These are phyloP conservation scores for Waltiozyma sp. DNA, from an alignment of 1,139 yeast genomes.

Conservation along the genomic window DNA sequence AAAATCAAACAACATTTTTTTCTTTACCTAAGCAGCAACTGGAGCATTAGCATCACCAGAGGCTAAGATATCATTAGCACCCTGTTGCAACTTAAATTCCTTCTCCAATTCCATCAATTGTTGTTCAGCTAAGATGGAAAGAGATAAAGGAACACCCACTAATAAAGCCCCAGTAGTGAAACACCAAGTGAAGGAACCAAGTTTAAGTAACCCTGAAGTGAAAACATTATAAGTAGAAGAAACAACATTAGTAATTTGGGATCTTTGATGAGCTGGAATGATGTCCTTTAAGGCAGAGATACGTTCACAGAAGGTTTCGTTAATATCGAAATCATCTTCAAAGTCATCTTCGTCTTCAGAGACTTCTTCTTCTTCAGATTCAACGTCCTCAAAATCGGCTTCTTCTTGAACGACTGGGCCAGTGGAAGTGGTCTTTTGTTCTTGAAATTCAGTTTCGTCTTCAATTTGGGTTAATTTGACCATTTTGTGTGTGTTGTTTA, in stretches of 20 bases:
- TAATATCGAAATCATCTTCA: slow-evolving; percentile 34
- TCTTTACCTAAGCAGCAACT: slow-evolving; percentile 14
- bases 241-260: slow-evolving; percentile 25
- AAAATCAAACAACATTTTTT: neutral
- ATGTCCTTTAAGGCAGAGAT: slow-evolving; percentile 85
- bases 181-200: slow-evolving; percentile 78
- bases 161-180: slow-evolving; percentile 74
- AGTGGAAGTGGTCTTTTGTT: slow-evolving; percentile 15
- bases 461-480: slow-evolving; percentile 67
- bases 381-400: slow-evolving; percentile 5
- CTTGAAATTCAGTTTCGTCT: slow-evolving; percentile 37
- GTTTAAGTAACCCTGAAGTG: slow-evolving; percentile 37
- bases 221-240: slow-evolving; percentile 29
- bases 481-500: slow-evolving; percentile 27
- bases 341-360: slow-evolving; percentile 68
- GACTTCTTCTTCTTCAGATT: slow-evolving; percentile 43
- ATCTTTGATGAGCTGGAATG: slow-evolving; percentile 79
- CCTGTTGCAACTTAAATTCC: slow-evolving; percentile 79
- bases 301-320: slow-evolving; percentile 78
- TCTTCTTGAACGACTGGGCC: slow-evolving; percentile 19
- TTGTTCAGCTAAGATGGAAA: slow-evolving; percentile 84
- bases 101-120: slow-evolving; percentile 91
- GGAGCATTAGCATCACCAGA: slow-evolving; percentile 41
- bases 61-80: slow-evolving; percentile 74
- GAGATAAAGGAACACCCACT: slow-evolving; percentile 85